A percentile compares a stretch with the other conserved stretches of the same genome.
These are phyloP conservation scores for Pseudopediastrum boryanum DNA, from an alignment of 139 green algal genomes.

Conservation along the genomic window DNA sequence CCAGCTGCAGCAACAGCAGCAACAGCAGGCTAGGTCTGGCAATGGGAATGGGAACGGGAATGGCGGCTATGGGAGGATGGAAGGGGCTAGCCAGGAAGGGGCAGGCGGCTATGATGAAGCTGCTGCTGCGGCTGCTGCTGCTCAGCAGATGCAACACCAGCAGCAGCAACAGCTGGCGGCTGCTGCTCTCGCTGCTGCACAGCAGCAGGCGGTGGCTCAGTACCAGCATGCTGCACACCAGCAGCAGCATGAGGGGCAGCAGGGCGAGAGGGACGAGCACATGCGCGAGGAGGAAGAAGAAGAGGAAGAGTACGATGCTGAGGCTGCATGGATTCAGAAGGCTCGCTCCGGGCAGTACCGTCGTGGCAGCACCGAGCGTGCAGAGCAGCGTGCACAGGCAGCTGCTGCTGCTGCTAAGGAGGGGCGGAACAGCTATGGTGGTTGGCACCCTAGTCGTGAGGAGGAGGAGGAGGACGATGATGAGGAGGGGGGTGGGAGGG, in stretches of 20 bases:
- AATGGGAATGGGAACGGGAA: neutral
- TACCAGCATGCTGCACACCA: slow-evolving; percentile 26
- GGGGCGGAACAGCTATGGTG: neutral
- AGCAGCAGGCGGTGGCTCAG: neutral
- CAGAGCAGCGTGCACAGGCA: no score
- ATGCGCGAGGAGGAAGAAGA: neutral
- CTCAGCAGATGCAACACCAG: slow-evolving; percentile 2
- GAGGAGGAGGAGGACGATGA: neutral
- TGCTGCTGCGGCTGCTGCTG: neutral
- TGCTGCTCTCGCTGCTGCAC: neutral
- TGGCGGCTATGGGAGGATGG: neutral
- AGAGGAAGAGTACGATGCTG: slow-evolving; percentile 18
- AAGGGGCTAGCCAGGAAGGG: neutral
- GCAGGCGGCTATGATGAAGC: neutral
- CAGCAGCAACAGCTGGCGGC: slow-evolving; percentile 7
- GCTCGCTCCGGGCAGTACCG: neutral
- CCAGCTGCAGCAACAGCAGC: slow-evolving; percentile 1
- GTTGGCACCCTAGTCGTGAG: neutral
- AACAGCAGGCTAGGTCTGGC: neutral
- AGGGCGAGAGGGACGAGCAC: neutral
- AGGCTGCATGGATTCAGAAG: slow-evolving; percentile 19
- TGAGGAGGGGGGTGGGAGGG: neutral
- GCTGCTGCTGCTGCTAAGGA: slow-evolving; percentile 10
- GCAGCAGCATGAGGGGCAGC: slow-evolving; percentile 13
- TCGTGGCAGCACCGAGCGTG: no score